Conservation (phyloP, 805 yeast species). For the Ogataea dorogensis region DNA sequence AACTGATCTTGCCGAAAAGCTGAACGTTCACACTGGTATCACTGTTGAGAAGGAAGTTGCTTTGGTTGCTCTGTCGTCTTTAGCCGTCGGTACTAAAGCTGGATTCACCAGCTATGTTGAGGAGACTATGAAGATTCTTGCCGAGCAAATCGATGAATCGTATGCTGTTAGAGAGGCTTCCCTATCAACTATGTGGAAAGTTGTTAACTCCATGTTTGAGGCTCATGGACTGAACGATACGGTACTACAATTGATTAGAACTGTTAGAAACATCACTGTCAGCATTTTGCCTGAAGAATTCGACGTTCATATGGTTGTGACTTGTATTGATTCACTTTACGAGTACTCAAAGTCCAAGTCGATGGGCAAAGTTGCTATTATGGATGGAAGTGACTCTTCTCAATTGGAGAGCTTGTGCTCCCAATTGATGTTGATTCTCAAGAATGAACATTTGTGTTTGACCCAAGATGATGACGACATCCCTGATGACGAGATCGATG, state of each 20-base stretch:
- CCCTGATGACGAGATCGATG: constrained; percentile 42
- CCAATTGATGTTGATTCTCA: constrained; percentile 68
- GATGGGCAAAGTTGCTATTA: constrained; percentile 71
- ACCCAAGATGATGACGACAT: constrained; percentile 54
- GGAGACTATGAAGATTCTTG: constrained; percentile 58
- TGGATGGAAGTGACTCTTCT: constrained; percentile 55
- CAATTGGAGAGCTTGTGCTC: constrained; percentile 66
- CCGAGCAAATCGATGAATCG: constrained; percentile 77
- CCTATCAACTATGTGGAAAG: constrained; percentile 76
- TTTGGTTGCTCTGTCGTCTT: constrained; percentile 83
- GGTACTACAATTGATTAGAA: constrained; percentile 56
- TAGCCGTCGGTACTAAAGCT: constrained; percentile 83
- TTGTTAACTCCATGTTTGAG: constrained; percentile 66
- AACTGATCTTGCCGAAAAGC: constrained; percentile 65
- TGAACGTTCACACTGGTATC: constrained; percentile 90
- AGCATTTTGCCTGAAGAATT: constrained; percentile 71
- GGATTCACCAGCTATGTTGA: constrained; percentile 78
- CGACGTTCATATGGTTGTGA: constrained; percentile 77
- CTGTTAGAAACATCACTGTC: constrained; percentile 66
- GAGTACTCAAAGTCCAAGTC: constrained; percentile 54
- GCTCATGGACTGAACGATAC: constrained; percentile 56
- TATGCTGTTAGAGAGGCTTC: constrained; percentile 92
- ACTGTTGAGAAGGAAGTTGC: constrained; percentile 96
- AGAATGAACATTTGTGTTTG: constrained; percentile 84
- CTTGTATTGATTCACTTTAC: constrained; percentile 70